Evolutionary conservation across 495 filamentous ascomycete species (phyloP), one percentile per base, ranked within the genome.

Genomic region (Durotheca rogersii): DNA sequence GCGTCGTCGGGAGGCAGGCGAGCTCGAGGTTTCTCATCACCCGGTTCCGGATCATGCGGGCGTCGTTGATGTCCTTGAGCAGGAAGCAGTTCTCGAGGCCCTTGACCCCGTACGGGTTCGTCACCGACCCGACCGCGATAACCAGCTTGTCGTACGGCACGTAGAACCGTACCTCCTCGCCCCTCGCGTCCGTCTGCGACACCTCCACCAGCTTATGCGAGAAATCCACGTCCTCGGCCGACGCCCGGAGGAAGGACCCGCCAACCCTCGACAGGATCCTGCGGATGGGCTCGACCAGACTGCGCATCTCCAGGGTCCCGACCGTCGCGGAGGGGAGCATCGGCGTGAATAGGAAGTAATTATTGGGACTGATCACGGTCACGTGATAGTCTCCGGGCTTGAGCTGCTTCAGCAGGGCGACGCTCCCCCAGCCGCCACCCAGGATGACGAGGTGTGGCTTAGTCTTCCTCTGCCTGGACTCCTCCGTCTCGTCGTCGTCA

Each of bases 81-180:
- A 95, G 95, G 65, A 95, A 81, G 68, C 91, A 96, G 66, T 99
- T 73, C 52, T 99, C 88, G 9, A 99, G 81, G 2, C 94, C 94
- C 65, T 93, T 88, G 44, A 99, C 94, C 41, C 94, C 94, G 67
- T 99, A 93, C 2, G 93, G 83, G 64, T 96, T 97, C 4, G 90
- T 94, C 18, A 86, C 81, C 23, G 91, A 96, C 17, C 93, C 93
- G 44, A 96, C 91, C 47, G 83, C 91, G 59, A 99, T 76, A 14
- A 99, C 89, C n/a, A 99, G 76, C 73, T 99, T 99, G 65, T 99
- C 94, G 59, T 99, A 99, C 0, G 94, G 94, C 1, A 99, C 71
- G 73, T 99, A 99, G 70, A 99, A 97, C 30, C 80, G 74, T 50
- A 82, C 73, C 59, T 81, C 79, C 35, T 86, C 70, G 7, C 93